Evolutionary conservation across 1,284 basidiomycete species (phyloP).

Genomic region (Microbotryum violaceum): DNA sequence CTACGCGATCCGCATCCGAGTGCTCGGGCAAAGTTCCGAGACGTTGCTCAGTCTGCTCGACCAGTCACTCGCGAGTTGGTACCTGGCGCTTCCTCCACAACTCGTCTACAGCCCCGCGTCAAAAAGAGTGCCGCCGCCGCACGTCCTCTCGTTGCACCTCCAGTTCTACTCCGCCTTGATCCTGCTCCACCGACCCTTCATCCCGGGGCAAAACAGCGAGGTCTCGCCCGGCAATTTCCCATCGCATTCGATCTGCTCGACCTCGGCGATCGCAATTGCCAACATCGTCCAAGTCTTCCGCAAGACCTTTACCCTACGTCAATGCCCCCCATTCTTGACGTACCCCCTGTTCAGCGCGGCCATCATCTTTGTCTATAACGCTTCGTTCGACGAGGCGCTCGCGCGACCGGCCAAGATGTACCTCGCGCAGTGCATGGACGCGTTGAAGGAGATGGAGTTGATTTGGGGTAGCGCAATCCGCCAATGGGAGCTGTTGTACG

Average conservation of each 20-base stretch:
- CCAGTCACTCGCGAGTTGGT: constrained; percentile 66
- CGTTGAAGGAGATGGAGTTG: constrained; percentile 59
- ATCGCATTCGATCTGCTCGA: constrained; percentile 57
- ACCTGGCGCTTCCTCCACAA: constrained; percentile 61
- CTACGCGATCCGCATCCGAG: constrained; percentile 60
- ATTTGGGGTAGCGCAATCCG: constrained; percentile 69
- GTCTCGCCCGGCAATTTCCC: constrained; percentile 50
- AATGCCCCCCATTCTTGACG: constrained; percentile 62
- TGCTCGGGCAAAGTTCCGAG: constrained; percentile 49
- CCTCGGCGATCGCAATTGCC: constrained; percentile 70
- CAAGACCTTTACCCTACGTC: constrained; percentile 50
- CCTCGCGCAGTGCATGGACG: constrained; percentile 59
- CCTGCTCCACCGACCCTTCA: constrained; percentile 64
- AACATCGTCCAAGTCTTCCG: constrained; percentile 51
- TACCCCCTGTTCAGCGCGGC: constrained; percentile 76
- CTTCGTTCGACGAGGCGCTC: constrained; percentile 35
- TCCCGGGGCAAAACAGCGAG: constrained; percentile 46
- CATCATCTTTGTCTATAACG: constrained; percentile 59
- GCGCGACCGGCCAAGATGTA: constrained; percentile 45
- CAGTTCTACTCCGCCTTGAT: constrained; percentile 77
- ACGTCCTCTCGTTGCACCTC: constrained; percentile 66
- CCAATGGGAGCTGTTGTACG: constrained; percentile 62
- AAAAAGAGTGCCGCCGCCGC: constrained; percentile 31
- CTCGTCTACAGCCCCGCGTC: constrained; percentile 45
- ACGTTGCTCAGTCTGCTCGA: constrained; percentile 54